Base-by-base conservation (phyloP, 768 basidiomycete species). In the Kwoniella bestiolae region DNA sequence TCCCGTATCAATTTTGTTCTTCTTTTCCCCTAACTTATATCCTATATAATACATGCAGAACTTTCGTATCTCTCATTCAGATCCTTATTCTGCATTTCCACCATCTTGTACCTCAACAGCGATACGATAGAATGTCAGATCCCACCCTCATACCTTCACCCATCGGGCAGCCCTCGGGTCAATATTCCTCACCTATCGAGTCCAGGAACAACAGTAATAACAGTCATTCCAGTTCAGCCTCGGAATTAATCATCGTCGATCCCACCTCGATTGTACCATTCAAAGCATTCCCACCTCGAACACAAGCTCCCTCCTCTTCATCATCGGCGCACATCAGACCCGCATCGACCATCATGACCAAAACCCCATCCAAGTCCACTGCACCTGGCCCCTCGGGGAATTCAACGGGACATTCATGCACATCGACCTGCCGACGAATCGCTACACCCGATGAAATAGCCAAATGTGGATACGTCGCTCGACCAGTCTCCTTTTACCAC, bases 401-500 rank as follows among this genome's bases (percentile, higher is more conserved):
- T 41, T 41, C 11, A 14, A 26, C 32, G 23, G n/a, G n/a, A n/a
- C 52, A 55, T 35, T 34, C 14, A 34, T 55, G 52, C 26, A 35
- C 29, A 5, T 14, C 16, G 3, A 38, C 14, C 18, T 55, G 52
- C 32, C 32, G 52, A 21, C 29, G 32, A 55, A 18, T 35, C 18
- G 52, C 52, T 18, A 38, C 34, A 21, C 18, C 52, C 2, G 52
- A 38, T 23, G 31, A 55, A 55, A 14, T 23, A 3, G 9, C 23
- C 18, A 23, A 55, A 23, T 55, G 52, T 35, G 52, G 52, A 55
- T 34, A 32, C 16, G 34, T 55, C 29, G 52, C 28, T 55, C 21
- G 34, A 55, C 52, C 52, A 1, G 52, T 55, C 21, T 35, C 29
- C 8, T 35, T 26, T n/a, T 55, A 55, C 4, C 16, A 9, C 29